These are phyloP conservation scores for Peniophora sp. DNA, from an alignment of 1,284 basidiomycete species.

Conservation along the genomic window DNA sequence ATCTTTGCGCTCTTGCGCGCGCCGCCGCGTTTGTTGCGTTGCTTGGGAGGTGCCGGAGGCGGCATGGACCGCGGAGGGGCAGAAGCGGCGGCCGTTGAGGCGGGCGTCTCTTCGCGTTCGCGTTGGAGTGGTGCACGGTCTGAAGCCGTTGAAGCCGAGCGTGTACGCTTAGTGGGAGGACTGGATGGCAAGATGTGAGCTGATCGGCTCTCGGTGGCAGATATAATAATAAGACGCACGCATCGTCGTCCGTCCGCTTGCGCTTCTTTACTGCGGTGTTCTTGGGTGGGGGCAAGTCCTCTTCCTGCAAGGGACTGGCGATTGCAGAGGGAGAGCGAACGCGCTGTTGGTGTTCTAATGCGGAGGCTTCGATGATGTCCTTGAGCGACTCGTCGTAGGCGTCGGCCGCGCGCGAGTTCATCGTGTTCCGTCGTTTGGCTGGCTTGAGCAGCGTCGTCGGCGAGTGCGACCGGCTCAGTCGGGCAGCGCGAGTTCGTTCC, in stretches of 20 bases:
- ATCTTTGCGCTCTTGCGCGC: slow-evolving; percentile 35
- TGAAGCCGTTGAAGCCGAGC: slow-evolving; percentile 62
- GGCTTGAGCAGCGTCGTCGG: slow-evolving; percentile 50
- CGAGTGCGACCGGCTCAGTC: slow-evolving; percentile 63
- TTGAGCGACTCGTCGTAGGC: slow-evolving; percentile 85
- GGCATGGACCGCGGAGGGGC: slow-evolving; percentile 16
- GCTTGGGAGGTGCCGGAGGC: slow-evolving; percentile 19
- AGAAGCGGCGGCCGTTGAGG: slow-evolving; percentile 5
- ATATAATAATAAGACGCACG: slow-evolving; percentile 32
- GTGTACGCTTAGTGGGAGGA: slow-evolving; percentile 53
- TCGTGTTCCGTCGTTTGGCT: slow-evolving; percentile 87
- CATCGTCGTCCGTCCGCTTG: slow-evolving; percentile 64
- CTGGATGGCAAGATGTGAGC: slow-evolving; percentile 24
- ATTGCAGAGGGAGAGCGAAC: slow-evolving; percentile 11
- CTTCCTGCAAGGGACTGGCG: slow-evolving; percentile 25
- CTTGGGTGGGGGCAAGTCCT: slow-evolving; percentile 35
- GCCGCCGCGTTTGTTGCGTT: slow-evolving; percentile 33
- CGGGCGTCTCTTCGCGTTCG: slow-evolving; percentile 42
- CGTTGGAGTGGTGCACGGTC: slow-evolving; percentile 39
- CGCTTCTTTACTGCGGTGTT: slow-evolving; percentile 55
- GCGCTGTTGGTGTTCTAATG: slow-evolving; percentile 44
- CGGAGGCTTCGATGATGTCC: slow-evolving; percentile 64
- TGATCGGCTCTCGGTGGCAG: slow-evolving; percentile 13
- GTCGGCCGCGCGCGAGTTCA: slow-evolving; percentile 89
- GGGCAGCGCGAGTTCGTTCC: slow-evolving; percentile 26